These are phyloP conservation scores for Curvularia hawaiiensis DNA, from an alignment of 2,329 filamentous ascomycete genomes.

Conservation along the genomic window DNA sequence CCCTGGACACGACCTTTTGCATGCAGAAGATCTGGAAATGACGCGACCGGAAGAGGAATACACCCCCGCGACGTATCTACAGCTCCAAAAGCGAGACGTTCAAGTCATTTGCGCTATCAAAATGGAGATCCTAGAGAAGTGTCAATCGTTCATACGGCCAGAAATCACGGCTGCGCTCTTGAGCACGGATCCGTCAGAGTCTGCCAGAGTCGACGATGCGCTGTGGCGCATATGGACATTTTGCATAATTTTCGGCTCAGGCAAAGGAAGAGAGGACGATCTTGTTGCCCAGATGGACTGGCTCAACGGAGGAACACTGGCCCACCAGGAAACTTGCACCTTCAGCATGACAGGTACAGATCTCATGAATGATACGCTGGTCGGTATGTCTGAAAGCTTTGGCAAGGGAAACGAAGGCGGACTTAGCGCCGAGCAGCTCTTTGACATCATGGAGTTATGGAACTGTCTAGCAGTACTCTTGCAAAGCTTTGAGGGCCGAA, in stretches of 20 bases:
- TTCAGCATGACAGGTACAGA: slow-evolving; percentile 56
- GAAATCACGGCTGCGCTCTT: slow-evolving; percentile 62
- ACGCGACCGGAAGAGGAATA: slow-evolving; percentile 58
- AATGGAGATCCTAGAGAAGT: slow-evolving; percentile 59
- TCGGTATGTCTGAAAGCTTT: slow-evolving; percentile 63
- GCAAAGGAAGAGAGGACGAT: slow-evolving; percentile 63
- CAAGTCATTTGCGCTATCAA: slow-evolving; percentile 61
- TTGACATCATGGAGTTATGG: slow-evolving; percentile 70
- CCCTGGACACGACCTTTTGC: slow-evolving; percentile 52
- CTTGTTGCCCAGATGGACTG: slow-evolving; percentile 66
- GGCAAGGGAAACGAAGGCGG: slow-evolving; percentile 61
- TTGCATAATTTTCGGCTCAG: slow-evolving; percentile 65
- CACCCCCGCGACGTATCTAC: slow-evolving; percentile 58
- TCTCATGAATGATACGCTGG: slow-evolving; percentile 59
- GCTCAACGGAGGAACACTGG: slow-evolving; percentile 62
- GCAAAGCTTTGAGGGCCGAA: slow-evolving; percentile 60
- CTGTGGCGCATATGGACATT: slow-evolving; percentile 71
- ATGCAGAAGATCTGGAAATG: slow-evolving; percentile 50
- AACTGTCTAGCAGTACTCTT: slow-evolving; percentile 63
- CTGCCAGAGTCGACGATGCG: slow-evolving; percentile 63
- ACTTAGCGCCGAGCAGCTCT: slow-evolving; percentile 61
- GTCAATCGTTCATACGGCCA: slow-evolving; percentile 60
- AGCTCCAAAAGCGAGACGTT: slow-evolving; percentile 58
- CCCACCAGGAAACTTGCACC: slow-evolving; percentile 53
- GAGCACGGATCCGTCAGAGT: slow-evolving; percentile 52